A percentile compares a stretch with the other conserved stretches of the same genome.
Conservation (phyloP, 768 basidiomycete species). For the Suillus clintonianus region DNA sequence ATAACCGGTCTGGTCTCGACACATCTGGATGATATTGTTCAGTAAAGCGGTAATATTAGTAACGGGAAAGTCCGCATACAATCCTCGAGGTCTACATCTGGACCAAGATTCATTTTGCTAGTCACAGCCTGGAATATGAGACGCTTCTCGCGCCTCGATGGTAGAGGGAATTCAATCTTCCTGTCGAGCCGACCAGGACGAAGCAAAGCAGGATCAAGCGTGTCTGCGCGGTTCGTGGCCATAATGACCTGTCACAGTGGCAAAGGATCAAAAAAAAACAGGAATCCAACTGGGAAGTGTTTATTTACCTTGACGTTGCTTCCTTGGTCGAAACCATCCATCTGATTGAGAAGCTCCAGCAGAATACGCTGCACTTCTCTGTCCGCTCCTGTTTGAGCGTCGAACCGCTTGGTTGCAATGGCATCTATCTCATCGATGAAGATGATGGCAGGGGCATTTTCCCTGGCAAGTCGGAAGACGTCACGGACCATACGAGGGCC, state of each 20-base stretch:
- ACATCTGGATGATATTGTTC: constrained; percentile 62
- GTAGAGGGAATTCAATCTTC: constrained; percentile 98
- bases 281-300: neutral
- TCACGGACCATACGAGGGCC: constrained; percentile 99
- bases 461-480: constrained; percentile 95
- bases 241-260: constrained; percentile 80
- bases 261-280: neutral
- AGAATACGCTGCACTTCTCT: constrained; percentile 98
- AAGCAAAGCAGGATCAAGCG: constrained; percentile 94
- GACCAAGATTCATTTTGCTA: constrained; percentile 94
- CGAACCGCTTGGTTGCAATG: constrained; percentile 99
- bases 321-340: constrained; percentile 99
- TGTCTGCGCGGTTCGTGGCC: constrained; percentile 99
- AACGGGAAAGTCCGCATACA: constrained; percentile 55
- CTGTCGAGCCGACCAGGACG: constrained; percentile 97
- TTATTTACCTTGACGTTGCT: constrained; percentile 89
- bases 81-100: constrained; percentile 97
- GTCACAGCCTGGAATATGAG: constrained; percentile 98
- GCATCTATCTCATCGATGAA: constrained; percentile 99
- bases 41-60: constrained; percentile 4
- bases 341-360: constrained; percentile 95
- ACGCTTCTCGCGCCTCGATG: constrained; percentile 91
- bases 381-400: constrained; percentile 98
- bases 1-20: constrained; percentile 92
- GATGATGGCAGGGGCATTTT: constrained; percentile 97